These are phyloP conservation scores for Phyllostachys edulis DNA, from an alignment of 176 grass and related monocot genomes.

Conservation along the genomic window DNA sequence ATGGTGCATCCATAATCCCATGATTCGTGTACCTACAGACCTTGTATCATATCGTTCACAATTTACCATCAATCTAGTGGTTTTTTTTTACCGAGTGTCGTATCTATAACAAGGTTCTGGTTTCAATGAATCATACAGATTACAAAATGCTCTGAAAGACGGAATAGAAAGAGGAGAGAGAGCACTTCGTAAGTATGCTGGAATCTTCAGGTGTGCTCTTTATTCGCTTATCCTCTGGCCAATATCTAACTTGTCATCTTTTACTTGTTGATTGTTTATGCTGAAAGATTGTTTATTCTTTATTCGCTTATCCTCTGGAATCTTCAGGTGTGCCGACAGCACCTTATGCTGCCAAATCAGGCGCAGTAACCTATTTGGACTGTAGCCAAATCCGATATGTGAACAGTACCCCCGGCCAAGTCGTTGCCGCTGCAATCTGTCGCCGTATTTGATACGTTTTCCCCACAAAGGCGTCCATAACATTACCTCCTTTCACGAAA, in stretches of 20 bases:
- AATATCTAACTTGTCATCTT: neutral
- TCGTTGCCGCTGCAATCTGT: too few relatives aligned
- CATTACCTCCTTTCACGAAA: too few relatives aligned
- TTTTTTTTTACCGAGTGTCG: neutral
- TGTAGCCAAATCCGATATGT: too few relatives aligned
- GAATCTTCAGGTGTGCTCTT: neutral
- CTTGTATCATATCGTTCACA: neutral
- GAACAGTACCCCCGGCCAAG: too few relatives aligned
- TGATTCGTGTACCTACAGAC: neutral
- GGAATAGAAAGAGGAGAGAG: neutral
- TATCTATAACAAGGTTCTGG: constrained; percentile 19
- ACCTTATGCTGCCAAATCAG: too few relatives aligned
- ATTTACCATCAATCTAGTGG: neutral
- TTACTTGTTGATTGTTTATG: neutral
- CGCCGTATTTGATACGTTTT: too few relatives aligned
- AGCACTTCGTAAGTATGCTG: neutral
- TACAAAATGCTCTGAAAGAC: neutral
- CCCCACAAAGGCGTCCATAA: too few relatives aligned
- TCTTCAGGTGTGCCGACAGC: too few relatives aligned
- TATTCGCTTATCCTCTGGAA: too few relatives aligned
- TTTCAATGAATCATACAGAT: neutral
- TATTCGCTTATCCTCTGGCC: neutral
- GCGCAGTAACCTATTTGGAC: too few relatives aligned
- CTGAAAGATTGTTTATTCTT: too few relatives aligned
- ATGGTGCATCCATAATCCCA: neutral